A percentile compares a stretch with the other conserved stretches of the same genome.
Conservation (phyloP, 768 basidiomycete species). For the Tubosaeta brunneosetosa region DNA sequence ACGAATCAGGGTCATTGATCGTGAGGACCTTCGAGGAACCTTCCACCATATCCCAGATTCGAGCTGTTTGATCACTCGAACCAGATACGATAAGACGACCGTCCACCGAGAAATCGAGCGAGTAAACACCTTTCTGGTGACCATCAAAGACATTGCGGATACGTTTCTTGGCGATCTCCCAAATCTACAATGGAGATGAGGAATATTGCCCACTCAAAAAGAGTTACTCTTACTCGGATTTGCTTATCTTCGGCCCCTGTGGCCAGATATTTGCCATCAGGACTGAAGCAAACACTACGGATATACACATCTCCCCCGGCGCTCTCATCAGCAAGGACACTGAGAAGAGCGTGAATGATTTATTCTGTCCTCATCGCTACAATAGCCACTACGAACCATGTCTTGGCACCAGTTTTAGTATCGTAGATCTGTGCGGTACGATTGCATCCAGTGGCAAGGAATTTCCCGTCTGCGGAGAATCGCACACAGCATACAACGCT, state of each 20-base stretch:
- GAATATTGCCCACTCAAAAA: background rate
- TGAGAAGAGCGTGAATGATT: slow-evolving; percentile 28
- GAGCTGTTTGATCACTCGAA: slow-evolving; percentile 69
- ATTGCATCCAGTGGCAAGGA: slow-evolving; percentile 94
- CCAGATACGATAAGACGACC: slow-evolving; percentile 86
- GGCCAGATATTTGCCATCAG: slow-evolving; percentile 65
- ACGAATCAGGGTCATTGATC: slow-evolving; percentile 46
- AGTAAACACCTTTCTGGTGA: slow-evolving; percentile 91
- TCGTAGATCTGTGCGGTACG: slow-evolving; percentile 94
- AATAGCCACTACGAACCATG: slow-evolving; percentile 53
- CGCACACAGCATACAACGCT: slow-evolving; percentile 88
- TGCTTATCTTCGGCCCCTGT: slow-evolving; percentile 89
- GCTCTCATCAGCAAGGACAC: slow-evolving; percentile 72
- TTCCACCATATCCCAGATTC: slow-evolving; percentile 62
- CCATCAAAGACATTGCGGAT: slow-evolving; percentile 82
- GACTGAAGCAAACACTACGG: slow-evolving; percentile 76
- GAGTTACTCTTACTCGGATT: slow-evolving; percentile 61
- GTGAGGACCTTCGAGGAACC: slow-evolving; percentile 32
- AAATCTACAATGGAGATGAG: slow-evolving; percentile 54
- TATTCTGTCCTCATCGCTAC: no score
- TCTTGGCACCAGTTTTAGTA: slow-evolving; percentile 78
- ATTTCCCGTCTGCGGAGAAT: slow-evolving; percentile 92
- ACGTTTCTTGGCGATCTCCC: slow-evolving; percentile 80
- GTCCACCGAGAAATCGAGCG: slow-evolving; percentile 86
- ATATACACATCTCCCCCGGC: slow-evolving; percentile 84